These are phyloP conservation scores for Claviceps spartinae DNA, from an alignment of 2,329 filamentous ascomycete genomes.

Conservation along the genomic window DNA sequence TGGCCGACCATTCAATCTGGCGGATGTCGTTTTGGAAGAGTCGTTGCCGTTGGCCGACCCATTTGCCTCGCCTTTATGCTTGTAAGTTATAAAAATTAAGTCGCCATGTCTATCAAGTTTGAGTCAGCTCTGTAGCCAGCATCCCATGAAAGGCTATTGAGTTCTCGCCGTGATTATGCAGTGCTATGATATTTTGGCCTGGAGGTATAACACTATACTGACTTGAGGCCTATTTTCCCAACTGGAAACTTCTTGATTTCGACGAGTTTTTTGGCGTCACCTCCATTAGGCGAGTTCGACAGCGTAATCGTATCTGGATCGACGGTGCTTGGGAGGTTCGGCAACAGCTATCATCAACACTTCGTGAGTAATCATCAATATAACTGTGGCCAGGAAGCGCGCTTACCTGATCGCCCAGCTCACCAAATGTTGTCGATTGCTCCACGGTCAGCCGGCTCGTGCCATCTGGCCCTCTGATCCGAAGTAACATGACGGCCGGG, in stretches of 20 bases:
- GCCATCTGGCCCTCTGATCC: constrained; percentile 84
- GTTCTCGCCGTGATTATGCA: neutral
- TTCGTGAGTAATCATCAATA: neutral
- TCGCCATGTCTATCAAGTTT: constrained; percentile 61
- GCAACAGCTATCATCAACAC: constrained; percentile 32
- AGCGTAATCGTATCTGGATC: constrained; percentile 46
- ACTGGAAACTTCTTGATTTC: constrained; percentile 45
- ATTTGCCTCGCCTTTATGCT: constrained; percentile 35
- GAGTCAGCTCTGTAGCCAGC: constrained; percentile 9
- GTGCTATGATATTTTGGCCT: no score
- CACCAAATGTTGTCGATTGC: constrained; percentile 56
- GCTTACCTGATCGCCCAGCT: constrained; percentile 40
- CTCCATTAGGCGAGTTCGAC: constrained; percentile 45
- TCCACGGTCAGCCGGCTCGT: constrained; percentile 77
- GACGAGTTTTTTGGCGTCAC: constrained; percentile 42
- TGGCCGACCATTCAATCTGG: constrained; percentile 65
- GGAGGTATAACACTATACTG: constrained; percentile 2
- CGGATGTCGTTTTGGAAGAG: constrained; percentile 32
- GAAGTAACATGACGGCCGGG: constrained; percentile 53
- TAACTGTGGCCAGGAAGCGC: neutral
- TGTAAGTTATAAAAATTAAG: constrained; percentile 76
- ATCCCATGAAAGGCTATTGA: constrained; percentile 4
- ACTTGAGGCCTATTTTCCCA: constrained; percentile 47
- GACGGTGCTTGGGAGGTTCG: constrained; percentile 47
- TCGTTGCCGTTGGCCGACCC: constrained; percentile 24